A percentile compares a stretch with the other conserved stretches of the same genome.
Conservation (phyloP, 2,329 filamentous ascomycete genomes). For the Orbilia ellipsospora region DNA sequence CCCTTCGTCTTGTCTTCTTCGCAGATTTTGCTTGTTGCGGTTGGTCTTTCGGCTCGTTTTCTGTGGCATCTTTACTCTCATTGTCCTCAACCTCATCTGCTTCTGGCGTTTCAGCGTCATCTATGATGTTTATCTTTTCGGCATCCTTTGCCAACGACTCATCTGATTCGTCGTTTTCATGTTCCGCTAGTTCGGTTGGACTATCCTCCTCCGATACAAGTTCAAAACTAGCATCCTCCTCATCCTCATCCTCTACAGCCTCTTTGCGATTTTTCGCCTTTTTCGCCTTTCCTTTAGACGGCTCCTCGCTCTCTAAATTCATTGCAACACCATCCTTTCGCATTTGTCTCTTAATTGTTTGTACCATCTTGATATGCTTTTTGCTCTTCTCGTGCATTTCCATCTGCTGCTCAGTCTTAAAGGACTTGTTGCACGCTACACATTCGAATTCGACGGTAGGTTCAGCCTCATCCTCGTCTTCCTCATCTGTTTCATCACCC, state of each 20-base stretch:
- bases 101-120: not conserved
- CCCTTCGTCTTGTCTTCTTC: slow-evolving; percentile 43
- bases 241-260: slow-evolving; percentile 37
- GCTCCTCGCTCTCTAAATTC: slow-evolving; percentile 63
- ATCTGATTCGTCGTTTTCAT: slow-evolving; percentile 30
- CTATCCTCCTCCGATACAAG: not conserved
- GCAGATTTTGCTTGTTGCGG: slow-evolving; percentile 15
- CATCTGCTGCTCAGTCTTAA: slow-evolving; percentile 92
- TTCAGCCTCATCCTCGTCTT: slow-evolving; percentile 68
- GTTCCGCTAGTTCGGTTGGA: slow-evolving; percentile 54
- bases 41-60: slow-evolving; percentile 16
- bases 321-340: slow-evolving; percentile 77
- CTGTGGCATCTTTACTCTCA: slow-evolving; percentile 16
- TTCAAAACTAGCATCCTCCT: slow-evolving; percentile 51
- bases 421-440: slow-evolving; percentile 79
- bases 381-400: slow-evolving; percentile 95
- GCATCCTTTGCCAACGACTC: slow-evolving; percentile 28
- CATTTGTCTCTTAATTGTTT: slow-evolving; percentile 84
- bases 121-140: slow-evolving; percentile 24
- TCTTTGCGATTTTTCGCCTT: slow-evolving; percentile 48
- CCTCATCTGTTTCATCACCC: slow-evolving; percentile 60
- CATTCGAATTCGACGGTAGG: slow-evolving; percentile 75
- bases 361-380: slow-evolving; percentile 89
- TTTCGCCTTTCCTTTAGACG: slow-evolving; percentile 49
- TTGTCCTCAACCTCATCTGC: not conserved